Evolutionary conservation across 2,329 filamentous ascomycete genomes (phyloP), one percentile per base, ranked within the genome.

Genomic region (Aspergillus proliferans): DNA sequence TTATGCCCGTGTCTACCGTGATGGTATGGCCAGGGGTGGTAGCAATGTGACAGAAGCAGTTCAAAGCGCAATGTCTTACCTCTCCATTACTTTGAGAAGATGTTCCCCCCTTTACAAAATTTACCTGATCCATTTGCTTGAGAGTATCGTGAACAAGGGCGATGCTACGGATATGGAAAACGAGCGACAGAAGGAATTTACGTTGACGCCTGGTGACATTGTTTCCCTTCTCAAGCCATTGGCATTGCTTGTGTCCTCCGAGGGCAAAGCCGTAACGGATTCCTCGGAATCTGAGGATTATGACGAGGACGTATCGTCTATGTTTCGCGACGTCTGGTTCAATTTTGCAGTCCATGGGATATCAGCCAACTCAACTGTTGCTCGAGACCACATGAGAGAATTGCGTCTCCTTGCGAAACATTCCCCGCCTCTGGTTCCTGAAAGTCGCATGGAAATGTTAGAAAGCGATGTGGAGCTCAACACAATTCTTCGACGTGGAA

Each of bases 391-490:
- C 59, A 70, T 84, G 45, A 79, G 85, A 49, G 90, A 96, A 63
- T 77, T 99, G 18, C 83, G 87, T 21, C 77, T 88, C 33, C 84
- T 99, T 64, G 92, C 94, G 1, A 82, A 89, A 46, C 85, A 95
- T 68, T 95, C 91, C 10, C 85, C 87, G 24, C 87, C 93, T 0
- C 73, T 98, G 47, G 86, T 98, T 28, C 84, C 91, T 2, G 89
- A 95, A 63, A 87, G 94, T 64, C 84, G 90, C 50, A 86, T 88
- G 26, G 91, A 95, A 58, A 85, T 94, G 63, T 80, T 93, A 8
- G 93, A 98, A 68, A 96, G 91, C 65, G 93, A 97, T 57, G 92
- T 99, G 48, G 93, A 98, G 63, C 80, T 98, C 38, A 97, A 98
- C 63, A 95, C 90, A 0, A 87, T 97, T 15, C 76, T 99, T 45